These are phyloP conservation scores for Pseudogymnoascus sp. DNA, from an alignment of 2,329 filamentous ascomycete genomes.

Conservation along the genomic window DNA sequence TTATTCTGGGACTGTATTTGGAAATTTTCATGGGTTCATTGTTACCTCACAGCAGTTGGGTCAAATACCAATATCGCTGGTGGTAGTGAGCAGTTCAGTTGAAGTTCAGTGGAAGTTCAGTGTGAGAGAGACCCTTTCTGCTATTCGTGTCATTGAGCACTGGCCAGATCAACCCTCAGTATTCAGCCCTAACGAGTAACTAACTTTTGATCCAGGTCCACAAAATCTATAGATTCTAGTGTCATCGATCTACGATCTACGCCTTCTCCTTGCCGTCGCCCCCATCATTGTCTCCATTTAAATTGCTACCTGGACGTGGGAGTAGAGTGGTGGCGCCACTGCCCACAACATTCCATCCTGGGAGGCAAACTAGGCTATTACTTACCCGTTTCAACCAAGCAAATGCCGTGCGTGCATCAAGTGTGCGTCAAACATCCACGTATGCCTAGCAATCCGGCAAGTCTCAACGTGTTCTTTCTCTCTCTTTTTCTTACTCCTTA, in stretches of 20 bases:
- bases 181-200: background rate
- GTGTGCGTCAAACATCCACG: background rate
- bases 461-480: background rate
- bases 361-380: background rate
- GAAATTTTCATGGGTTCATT: background rate
- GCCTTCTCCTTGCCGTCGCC: background rate
- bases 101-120: background rate
- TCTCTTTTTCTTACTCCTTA: background rate
- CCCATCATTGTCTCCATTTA: background rate
- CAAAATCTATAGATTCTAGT: background rate
- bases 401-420: constrained; percentile 4
- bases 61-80: background rate
- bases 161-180: background rate
- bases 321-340: background rate
- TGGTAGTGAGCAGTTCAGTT: background rate
- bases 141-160: background rate
- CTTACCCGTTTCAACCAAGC: background rate
- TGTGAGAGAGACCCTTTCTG: background rate
- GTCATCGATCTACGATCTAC: background rate
- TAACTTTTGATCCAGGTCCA: background rate
- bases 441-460: background rate
- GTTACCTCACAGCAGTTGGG: background rate
- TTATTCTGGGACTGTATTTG: background rate
- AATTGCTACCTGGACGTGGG: background rate
- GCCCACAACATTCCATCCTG: background rate